A percentile compares a stretch with the other conserved stretches of the same genome.
Evolutionary conservation across 208 protist species (phyloP).

Genomic region (Trypanosoma brucei): DNA sequence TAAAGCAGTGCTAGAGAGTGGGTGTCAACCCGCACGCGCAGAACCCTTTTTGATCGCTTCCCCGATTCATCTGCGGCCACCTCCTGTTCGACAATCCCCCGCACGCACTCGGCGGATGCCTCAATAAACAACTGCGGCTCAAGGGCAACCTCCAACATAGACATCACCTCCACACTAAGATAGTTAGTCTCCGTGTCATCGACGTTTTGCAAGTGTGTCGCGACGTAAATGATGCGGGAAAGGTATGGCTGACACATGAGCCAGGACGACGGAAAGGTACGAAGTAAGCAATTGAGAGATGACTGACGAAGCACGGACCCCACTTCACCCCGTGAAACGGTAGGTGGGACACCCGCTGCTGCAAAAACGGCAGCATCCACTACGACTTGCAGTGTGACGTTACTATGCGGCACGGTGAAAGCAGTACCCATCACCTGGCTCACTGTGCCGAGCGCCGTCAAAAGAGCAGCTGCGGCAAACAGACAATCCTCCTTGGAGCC

Average conservation of each 20-base stretch:
- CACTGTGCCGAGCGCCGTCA: conserved; percentile 25
- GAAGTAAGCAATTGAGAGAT: conserved; percentile 51
- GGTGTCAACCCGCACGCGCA: conserved; percentile 55
- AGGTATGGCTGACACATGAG: conserved; percentile 82
- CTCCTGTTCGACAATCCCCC: conserved; percentile 26
- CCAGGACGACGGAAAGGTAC: conserved; percentile 76
- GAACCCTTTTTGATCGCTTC: background rate
- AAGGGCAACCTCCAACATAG: conserved; percentile 80
- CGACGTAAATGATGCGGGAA: conserved; percentile 51
- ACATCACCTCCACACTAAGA: conserved; percentile 66
- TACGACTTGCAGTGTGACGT: conserved; percentile 43
- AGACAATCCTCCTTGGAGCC: conserved; percentile 16
- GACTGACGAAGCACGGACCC: conserved; percentile 70
- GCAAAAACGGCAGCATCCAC: conserved; percentile 47
- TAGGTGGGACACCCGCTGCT: conserved; percentile 42
- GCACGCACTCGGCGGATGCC: conserved; percentile 56
- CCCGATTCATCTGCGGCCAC: background rate
- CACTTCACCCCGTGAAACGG: conserved; percentile 30
- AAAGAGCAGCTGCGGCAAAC: conserved; percentile 52
- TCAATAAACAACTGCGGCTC: conserved; percentile 82
- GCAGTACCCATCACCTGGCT: conserved; percentile 49
- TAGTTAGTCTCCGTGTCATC: conserved; percentile 73
- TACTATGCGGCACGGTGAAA: conserved; percentile 53
- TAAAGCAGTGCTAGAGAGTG: conserved; percentile 79
- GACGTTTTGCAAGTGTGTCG: conserved; percentile 54